These are phyloP conservation scores for Auricularia sp. DNA, from an alignment of 768 basidiomycete species.

Conservation along the genomic window DNA sequence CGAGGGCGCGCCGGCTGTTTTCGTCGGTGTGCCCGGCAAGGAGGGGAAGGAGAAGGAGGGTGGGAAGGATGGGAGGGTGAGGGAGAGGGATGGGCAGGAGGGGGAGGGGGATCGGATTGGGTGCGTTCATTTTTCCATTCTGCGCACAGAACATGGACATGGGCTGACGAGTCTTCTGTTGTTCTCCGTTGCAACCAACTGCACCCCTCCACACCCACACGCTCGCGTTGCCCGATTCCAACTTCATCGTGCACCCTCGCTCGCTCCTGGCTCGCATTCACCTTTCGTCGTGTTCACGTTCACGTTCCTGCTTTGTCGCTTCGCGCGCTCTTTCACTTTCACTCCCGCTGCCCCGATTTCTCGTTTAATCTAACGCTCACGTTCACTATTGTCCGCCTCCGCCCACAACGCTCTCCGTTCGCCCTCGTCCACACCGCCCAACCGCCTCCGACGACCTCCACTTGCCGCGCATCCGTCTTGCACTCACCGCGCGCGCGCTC, in stretches of 20 bases:
- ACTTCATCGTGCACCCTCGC: not conserved
- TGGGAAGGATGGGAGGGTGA: not conserved
- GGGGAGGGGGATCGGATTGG: slow-evolving; percentile 40
- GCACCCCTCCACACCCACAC: not conserved
- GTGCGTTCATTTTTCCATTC: slow-evolving; percentile 29
- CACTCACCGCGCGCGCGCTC: too few species aligned
- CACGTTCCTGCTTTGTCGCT: too few species aligned
- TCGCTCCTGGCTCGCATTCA: not conserved
- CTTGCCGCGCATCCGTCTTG: too few species aligned
- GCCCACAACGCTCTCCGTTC: too few species aligned
- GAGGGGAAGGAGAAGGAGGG: not conserved
- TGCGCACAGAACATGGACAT: not conserved
- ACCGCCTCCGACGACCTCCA: too few species aligned
- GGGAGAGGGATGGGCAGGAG: not conserved
- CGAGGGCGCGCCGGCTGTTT: too few species aligned
- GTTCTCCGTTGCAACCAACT: not conserved
- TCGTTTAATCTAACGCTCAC: too few species aligned
- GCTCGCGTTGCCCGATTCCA: not conserved
- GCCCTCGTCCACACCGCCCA: too few species aligned
- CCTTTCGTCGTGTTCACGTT: too few species aligned
- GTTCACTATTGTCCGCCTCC: too few species aligned
- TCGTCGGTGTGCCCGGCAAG: not conserved
- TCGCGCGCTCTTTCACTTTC: too few species aligned
- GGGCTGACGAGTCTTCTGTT: not conserved
- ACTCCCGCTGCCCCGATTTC: too few species aligned